Base-by-base conservation (phyloP, 2,329 filamentous ascomycete species). In the Hypoxylon sp. region DNA sequence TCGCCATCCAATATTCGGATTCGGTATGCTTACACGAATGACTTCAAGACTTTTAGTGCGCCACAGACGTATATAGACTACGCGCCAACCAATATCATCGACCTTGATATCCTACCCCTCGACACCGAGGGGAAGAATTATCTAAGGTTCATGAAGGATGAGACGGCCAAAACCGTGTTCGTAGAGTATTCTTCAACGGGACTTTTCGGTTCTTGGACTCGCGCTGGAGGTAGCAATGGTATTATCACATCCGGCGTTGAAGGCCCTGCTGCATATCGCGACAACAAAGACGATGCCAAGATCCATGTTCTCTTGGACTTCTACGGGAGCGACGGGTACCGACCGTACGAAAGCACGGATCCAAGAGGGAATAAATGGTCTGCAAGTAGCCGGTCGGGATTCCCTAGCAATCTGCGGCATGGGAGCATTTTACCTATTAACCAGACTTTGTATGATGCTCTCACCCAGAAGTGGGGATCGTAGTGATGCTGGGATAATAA, bases 101-200 rank as follows among this genome's bases (percentile, higher is more conserved):
- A 87, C 71, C 79, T 90, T n/a, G 86, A 88, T 70, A 85, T 91
- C 75, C 79, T 87, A 3, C 78, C 81, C 1, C 76, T 86, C 1
- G 81, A 82, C 13, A 71, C 71, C 35, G 77, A 77, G 52, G 78
- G 78, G 13, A 74, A 76, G 39, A 78, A 78, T n/a, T 88, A 84
- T 55, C 79, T 85, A 5, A 82, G 86, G 48, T 88, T 88, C 76
- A 79, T 88, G 77, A 88, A 88, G 70, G 84, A 88, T 75, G 85
- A 88, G 73, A 80, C 81, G 0, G 81, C 78, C 2, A 85, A 85
- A 68, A 83, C 81, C 0, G 85, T 88, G 22, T 88, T 85, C 65
- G 80, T 82, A 33, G 85, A 88, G 70, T 80, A 82, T 53, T 83
- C 81, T 3, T 81, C 82, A 0, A 80, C 72, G 0, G 86, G 86